Conservation (phyloP, 2,329 filamentous ascomycete genomes). For the Myrmaecium sp. region DNA sequence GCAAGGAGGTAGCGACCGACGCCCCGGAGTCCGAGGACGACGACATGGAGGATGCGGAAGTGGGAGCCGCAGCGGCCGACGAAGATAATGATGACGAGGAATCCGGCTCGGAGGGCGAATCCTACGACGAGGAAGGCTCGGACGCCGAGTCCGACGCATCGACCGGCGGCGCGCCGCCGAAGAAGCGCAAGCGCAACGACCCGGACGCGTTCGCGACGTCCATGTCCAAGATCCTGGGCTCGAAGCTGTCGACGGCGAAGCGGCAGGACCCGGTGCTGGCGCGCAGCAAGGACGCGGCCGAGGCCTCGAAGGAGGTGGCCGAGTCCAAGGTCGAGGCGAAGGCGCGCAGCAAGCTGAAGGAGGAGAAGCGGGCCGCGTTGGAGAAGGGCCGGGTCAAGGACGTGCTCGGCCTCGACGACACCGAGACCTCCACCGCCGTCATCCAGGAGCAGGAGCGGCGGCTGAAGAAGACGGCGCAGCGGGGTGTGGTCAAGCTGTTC, state of each 20-base stretch:
- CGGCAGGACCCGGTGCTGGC: slow-evolving; percentile 83
- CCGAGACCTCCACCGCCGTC: slow-evolving; percentile 29
- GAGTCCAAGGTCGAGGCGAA: slow-evolving; percentile 69
- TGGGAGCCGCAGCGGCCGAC: slow-evolving; percentile 22
- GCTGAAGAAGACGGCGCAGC: slow-evolving; percentile 73
- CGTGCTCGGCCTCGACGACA: slow-evolving; percentile 51
- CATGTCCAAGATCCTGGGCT: slow-evolving; percentile 80
- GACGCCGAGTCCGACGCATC: slow-evolving; percentile 16
- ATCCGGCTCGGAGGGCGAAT: slow-evolving; percentile 13
- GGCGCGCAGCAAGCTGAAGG: slow-evolving; percentile 60
- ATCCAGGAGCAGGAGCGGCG: slow-evolving; percentile 57
- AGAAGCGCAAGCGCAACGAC: slow-evolving; percentile 76
- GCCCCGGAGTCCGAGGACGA: slow-evolving; percentile 23
- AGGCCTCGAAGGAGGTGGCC: slow-evolving; percentile 53
- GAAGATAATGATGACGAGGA: too few relatives aligned
- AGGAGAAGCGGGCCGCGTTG: slow-evolving; percentile 60
- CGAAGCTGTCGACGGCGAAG: slow-evolving; percentile 68
- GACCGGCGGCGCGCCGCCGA: slow-evolving; percentile 13
- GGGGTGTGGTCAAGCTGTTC: slow-evolving; percentile 90
- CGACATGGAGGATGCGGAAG: slow-evolving; percentile 8
- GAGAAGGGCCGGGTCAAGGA: slow-evolving; percentile 84
- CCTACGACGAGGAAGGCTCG: slow-evolving; percentile 18
- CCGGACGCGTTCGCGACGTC: slow-evolving; percentile 81
- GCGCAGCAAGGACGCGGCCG: slow-evolving; percentile 57
- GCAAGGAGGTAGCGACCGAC: slow-evolving; percentile 8